These are phyloP conservation scores for Ocimum tenuiflorum DNA, from an alignment of 257 asterid genomes.

Conservation along the genomic window DNA sequence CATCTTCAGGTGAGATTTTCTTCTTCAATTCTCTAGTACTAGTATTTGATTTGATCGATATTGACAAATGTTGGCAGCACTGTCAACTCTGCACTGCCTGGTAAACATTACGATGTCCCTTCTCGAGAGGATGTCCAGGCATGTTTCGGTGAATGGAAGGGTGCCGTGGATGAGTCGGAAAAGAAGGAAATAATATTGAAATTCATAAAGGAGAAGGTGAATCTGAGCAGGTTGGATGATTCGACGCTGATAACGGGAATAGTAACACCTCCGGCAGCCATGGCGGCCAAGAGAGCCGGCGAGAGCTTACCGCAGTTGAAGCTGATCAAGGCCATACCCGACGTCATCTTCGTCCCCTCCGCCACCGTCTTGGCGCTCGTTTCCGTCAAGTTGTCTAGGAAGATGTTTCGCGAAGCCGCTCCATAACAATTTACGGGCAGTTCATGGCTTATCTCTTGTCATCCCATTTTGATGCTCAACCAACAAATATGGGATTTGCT, in stretches of 20 bases:
- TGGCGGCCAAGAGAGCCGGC: conserved; percentile 84
- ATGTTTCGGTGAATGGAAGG: conserved; percentile 41
- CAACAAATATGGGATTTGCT: neutral
- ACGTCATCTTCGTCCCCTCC: conserved; percentile 66
- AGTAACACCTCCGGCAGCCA: conserved; percentile 74
- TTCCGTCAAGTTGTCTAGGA: conserved; percentile 60
- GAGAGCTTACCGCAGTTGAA: conserved; percentile 75
- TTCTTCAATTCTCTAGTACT: neutral
- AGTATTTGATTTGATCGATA: no score
- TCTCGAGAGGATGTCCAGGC: conserved; percentile 43
- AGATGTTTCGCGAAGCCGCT: conserved; percentile 47
- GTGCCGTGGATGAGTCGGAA: conserved; percentile 17
- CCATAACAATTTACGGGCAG: conserved; percentile 22
- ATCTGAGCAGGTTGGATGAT: conserved; percentile 52
- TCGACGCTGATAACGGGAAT: conserved; percentile 62
- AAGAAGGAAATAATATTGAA: conserved; percentile 46
- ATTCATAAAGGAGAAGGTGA: conserved; percentile 56
- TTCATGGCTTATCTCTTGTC: no score
- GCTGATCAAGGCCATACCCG: conserved; percentile 63
- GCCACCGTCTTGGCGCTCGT: conserved; percentile 70
- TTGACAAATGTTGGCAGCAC: no score
- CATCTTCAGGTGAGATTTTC: conserved; percentile 41
- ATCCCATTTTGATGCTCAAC: conserved; percentile 22
- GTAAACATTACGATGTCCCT: conserved; percentile 74
- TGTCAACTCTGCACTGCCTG: conserved; percentile 73